Evolutionary conservation across 768 basidiomycete species (phyloP).

Genomic region (Mycena haematopus): DNA sequence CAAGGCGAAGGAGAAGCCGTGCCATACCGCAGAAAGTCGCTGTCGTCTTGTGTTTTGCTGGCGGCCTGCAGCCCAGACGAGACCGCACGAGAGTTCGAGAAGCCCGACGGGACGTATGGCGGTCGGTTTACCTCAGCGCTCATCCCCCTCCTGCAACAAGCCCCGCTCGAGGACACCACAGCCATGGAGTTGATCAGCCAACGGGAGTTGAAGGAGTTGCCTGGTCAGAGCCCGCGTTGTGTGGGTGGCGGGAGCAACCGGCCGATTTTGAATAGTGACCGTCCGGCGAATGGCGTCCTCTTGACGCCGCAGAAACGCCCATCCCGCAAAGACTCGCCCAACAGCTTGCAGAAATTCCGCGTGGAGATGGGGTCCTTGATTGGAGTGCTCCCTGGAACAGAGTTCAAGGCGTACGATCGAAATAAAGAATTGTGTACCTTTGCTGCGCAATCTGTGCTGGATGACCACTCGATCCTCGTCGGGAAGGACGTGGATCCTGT

Average conservation of each 20-base stretch:
- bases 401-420: not conserved
- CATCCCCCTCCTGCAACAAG: not conserved
- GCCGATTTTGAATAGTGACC: slow-evolving; percentile 1
- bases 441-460: not conserved
- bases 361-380: not conserved
- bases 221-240: slow-evolving; percentile 14
- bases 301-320: not conserved
- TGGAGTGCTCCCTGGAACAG: slow-evolving; percentile 7
- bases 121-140: slow-evolving; percentile 16
- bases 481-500: not conserved
- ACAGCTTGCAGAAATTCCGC: not conserved
- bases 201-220: not conserved
- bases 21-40: not conserved
- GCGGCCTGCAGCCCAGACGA: slow-evolving; percentile 17
- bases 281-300: not conserved
- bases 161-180: not conserved
- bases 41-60: slow-evolving; percentile 14
- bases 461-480: not conserved
- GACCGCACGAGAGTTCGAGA: slow-evolving; percentile 1
- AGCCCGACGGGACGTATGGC: not conserved
- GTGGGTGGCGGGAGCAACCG: not conserved
- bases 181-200: not conserved
- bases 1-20: not conserved
- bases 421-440: not conserved
- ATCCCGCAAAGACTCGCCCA: not conserved